These are phyloP conservation scores for Paracoccidioides lutzii DNA, from an alignment of 2,329 filamentous ascomycete species.

Conservation along the genomic window DNA sequence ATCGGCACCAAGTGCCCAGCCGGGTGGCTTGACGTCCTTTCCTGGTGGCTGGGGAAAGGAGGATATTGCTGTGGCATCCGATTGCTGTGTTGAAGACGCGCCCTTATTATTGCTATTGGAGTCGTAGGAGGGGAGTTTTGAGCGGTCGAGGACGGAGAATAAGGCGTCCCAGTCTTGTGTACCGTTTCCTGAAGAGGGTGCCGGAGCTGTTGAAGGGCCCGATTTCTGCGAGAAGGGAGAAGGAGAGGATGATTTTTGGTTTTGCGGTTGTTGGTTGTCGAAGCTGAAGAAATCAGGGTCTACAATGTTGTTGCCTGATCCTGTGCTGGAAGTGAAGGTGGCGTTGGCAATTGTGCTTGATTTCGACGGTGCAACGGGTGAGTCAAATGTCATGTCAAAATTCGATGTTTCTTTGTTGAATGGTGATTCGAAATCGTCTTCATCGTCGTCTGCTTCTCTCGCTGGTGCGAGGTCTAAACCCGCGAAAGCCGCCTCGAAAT, in stretches of 20 bases:
- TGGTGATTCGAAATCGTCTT: slow-evolving; percentile 21
- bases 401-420: slow-evolving; percentile 24
- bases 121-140: slow-evolving; percentile 11
- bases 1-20: slow-evolving; percentile 57
- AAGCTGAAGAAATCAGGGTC: slow-evolving; percentile 30
- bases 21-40: slow-evolving; percentile 29
- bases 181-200: slow-evolving; percentile 28
- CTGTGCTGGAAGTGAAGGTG: slow-evolving; percentile 2
- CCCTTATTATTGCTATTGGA: background rate
- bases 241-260: slow-evolving; percentile 13
- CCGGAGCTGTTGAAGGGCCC: slow-evolving; percentile 15
- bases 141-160: slow-evolving; percentile 64
- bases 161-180: slow-evolving; percentile 88
- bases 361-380: slow-evolving; percentile 22
- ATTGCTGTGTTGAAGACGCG: background rate
- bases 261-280: slow-evolving; percentile 13
- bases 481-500: slow-evolving; percentile 37
- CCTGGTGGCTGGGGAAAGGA: slow-evolving; percentile 14
- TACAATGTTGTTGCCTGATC: slow-evolving; percentile 12
- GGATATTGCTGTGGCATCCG: background rate
- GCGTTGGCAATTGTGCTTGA: slow-evolving; percentile 14
- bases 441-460: slow-evolving; percentile 28
- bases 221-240: slow-evolving; percentile 11
- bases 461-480: slow-evolving; percentile 33
- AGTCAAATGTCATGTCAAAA: slow-evolving; percentile 37